Evolutionary conservation across 441 rosid genomes (phyloP), one percentile per base, ranked within the genome.

Genomic region (Iberis amara): DNA sequence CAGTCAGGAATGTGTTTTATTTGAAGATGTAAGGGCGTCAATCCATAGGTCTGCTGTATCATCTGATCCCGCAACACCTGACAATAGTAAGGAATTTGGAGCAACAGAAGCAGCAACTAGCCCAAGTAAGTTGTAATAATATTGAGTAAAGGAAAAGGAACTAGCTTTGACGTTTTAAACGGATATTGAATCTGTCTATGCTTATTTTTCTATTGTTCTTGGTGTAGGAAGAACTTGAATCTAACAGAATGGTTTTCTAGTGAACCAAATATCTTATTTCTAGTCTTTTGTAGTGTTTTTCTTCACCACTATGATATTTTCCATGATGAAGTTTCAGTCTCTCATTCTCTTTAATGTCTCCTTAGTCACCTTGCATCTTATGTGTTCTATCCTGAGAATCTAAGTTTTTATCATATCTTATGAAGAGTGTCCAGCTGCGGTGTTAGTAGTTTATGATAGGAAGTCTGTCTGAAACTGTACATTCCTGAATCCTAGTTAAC

Each of bases 11-110:
- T 74, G 44, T 43, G 95, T 70, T 41, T 69, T 82, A 57, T 89
- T 86, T 48, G 78, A 77, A 45, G 97, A 92, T 68, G 70, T 82
- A 52, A 75, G 89, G 73, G 96, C 86, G 47, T 81, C 94, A 39
- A 88, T 77, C 55, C 83, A 82, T 74, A 86, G 74, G 66, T 82
- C 83, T 47, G 72, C 68, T 40, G 59, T 64, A 74, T 48, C 63
- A 38, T 62, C 80, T 47, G 54, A 14, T 36, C 38, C 39, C 11
- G 50, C 52, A 41, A 69, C 61, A 61, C 70, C 82, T 52, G 66
- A 52, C 31, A 33, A 61, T 38, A 54, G 68, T 57, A 47, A 41
- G 51, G 76, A 59, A 49, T 53, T 68, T 27, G 65, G 47, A 59
- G 54, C 48, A 23, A 47, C 45, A 15, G 75, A 62, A 35, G 52